phyloP scores from a whole-genome alignment of 2,329 filamentous ascomycete genomes.

The Elsinoe fawcettii region DNA sequence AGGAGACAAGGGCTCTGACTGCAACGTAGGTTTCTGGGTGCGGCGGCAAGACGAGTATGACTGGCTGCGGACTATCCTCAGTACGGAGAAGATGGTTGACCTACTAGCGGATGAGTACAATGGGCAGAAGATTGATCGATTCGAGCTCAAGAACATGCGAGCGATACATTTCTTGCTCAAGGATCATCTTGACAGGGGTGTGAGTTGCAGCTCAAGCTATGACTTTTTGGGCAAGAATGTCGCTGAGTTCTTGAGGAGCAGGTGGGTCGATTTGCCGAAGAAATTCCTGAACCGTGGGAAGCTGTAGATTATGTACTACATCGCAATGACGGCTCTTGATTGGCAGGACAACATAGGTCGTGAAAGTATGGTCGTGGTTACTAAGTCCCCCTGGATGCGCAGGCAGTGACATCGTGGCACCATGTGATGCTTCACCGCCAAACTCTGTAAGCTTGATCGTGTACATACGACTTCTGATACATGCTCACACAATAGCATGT shows the following conservation, averaged over 20 bases:
- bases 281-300: conserved; percentile 16
- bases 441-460: no score
- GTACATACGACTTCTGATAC: no score
- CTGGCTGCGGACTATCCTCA: conserved; percentile 27
- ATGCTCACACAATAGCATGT: no score
- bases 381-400: no score
- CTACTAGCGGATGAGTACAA: conserved; percentile 30
- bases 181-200: conserved; percentile 17
- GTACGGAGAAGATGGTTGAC: conserved; percentile 23
- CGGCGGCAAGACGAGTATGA: conserved; percentile 28
- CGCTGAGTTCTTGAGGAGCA: conserved; percentile 16
- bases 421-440: no score
- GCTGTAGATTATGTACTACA: conserved; percentile 1
- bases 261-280: conserved; percentile 14
- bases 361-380: no score
- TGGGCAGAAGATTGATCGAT: conserved; percentile 31
- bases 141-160: conserved; percentile 32
- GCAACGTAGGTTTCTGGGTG: conserved; percentile 36
- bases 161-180: conserved; percentile 33
- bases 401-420: no score
- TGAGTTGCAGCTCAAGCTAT: conserved; percentile 14
- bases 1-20: conserved; percentile 30
- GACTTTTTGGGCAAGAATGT: conserved; percentile 17
- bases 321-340: no score
- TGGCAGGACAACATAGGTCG: no score